These are phyloP conservation scores for Rhizoclosmatium hyalinum DNA, from an alignment of 371 early-diverging fungal genomes.

Conservation along the genomic window DNA sequence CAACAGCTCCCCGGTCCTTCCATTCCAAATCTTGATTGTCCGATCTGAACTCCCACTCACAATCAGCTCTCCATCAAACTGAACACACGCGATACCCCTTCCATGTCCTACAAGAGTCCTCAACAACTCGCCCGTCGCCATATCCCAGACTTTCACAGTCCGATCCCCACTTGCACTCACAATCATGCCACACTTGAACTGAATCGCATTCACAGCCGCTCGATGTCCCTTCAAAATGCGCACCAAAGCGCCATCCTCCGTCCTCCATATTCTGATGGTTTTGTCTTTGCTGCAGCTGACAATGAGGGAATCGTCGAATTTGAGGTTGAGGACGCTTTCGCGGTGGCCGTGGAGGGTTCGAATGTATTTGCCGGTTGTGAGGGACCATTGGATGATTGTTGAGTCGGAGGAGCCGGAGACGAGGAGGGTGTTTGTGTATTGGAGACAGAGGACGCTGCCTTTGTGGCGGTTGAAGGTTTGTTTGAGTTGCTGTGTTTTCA, in stretches of 20 bases:
- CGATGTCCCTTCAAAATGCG: constrained; percentile 52
- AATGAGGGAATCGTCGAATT: constrained; percentile 66
- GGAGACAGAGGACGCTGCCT: constrained; percentile 88
- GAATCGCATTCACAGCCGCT: constrained; percentile 48
- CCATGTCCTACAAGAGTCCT: constrained; percentile 63
- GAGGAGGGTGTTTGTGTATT: constrained; percentile 76
- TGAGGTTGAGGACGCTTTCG: constrained; percentile 80
- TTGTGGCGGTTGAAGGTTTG: constrained; percentile 82
- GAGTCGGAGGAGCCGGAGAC: constrained; percentile 92
- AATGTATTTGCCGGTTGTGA: constrained; percentile 48
- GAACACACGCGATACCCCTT: constrained; percentile 90
- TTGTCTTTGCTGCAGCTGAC: constrained; percentile 51
- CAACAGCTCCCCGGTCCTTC: constrained; percentile 74
- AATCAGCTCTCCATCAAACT: constrained; percentile 79
- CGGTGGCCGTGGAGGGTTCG: constrained; percentile 72
- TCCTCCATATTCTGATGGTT: constrained; percentile 57
- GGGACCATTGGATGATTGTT: constrained; percentile 86
- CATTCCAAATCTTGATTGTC: constrained; percentile 94
- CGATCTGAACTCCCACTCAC: constrained; percentile 83
- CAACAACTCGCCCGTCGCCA: constrained; percentile 48
- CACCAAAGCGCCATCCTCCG: constrained; percentile 52
- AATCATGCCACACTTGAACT: constrained; percentile 68
- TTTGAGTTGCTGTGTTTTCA: constrained; percentile 66
- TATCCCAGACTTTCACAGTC: constrained; percentile 85
- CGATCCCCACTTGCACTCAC: constrained; percentile 67